Evolutionary conservation across 345 rosid genomes (phyloP).

Genomic region (Physaria fendleri): DNA sequence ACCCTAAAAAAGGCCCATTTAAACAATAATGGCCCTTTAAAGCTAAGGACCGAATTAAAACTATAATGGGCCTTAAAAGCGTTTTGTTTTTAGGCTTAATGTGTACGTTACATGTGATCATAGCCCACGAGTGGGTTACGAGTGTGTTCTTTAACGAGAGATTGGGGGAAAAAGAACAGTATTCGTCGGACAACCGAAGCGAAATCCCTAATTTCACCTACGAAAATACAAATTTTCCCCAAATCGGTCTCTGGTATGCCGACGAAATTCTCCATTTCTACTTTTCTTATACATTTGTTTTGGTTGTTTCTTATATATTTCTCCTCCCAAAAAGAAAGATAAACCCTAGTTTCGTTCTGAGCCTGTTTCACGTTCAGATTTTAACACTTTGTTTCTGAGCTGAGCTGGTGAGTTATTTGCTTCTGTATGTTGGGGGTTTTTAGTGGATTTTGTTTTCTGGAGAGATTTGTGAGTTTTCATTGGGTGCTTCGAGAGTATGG

Average conservation of each 20-base stretch:
- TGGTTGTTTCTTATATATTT: slow-evolving; percentile 31
- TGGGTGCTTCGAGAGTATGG: neutral
- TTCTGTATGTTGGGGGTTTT: slow-evolving; percentile 1
- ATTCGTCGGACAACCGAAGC: slow-evolving; percentile 27
- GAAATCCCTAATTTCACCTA: slow-evolving; percentile 28
- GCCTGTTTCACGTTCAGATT: slow-evolving; percentile 19
- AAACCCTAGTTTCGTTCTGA: slow-evolving; percentile 29
- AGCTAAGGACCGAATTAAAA: neutral
- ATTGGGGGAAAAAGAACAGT: slow-evolving; percentile 10
- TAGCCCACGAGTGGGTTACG: slow-evolving; percentile 12
- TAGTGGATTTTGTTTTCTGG: neutral
- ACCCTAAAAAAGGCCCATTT: too few relatives aligned
- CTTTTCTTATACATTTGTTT: slow-evolving; percentile 32
- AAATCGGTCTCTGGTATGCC: slow-evolving; percentile 37
- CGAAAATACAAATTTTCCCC: slow-evolving; percentile 6
- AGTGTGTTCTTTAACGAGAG: slow-evolving; percentile 10
- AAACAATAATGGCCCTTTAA: too few relatives aligned
- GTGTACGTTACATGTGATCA: slow-evolving; percentile 9
- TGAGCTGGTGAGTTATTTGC: slow-evolving; percentile 33
- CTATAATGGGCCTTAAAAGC: slow-evolving; percentile 4
- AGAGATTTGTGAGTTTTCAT: slow-evolving; percentile 16
- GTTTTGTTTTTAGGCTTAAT: neutral
- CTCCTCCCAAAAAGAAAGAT: neutral
- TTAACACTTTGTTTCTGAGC: slow-evolving; percentile 26
- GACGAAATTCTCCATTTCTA: slow-evolving; percentile 27